These are phyloP conservation scores for Penicillium sp. DNA, from an alignment of 2,329 filamentous ascomycete genomes.

Conservation along the genomic window DNA sequence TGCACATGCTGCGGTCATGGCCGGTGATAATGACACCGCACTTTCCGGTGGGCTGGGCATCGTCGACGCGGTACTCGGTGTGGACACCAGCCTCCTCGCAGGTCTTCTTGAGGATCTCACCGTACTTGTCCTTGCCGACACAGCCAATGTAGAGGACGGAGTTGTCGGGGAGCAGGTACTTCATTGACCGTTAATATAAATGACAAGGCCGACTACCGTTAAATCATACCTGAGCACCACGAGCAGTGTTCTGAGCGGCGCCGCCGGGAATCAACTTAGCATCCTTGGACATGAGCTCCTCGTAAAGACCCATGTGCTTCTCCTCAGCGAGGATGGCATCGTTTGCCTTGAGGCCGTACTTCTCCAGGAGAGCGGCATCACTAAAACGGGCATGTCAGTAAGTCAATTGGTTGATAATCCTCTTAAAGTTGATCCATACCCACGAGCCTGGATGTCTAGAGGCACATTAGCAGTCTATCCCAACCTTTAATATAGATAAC, in stretches of 20 bases:
- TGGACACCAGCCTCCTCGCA: constrained; percentile 82
- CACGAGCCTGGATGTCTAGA: constrained; percentile 79
- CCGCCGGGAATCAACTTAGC: constrained; percentile 94
- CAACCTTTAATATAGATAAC: not conserved
- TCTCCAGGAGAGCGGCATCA: constrained; percentile 76
- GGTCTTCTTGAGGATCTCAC: constrained; percentile 78
- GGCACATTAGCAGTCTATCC: constrained; percentile 18
- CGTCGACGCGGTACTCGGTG: constrained; percentile 91
- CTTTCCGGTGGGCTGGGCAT: constrained; percentile 76
- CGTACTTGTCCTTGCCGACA: constrained; percentile 93
- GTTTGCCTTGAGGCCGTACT: constrained; percentile 92
- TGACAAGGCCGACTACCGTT: not conserved
- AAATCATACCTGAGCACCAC: constrained; percentile 67
- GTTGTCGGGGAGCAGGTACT: constrained; percentile 86
- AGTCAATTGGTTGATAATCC: constrained; percentile 4
- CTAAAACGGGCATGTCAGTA: constrained; percentile 42
- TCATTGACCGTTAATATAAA: constrained; percentile 11
- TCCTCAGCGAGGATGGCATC: constrained; percentile 95
- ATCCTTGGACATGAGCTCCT: constrained; percentile 86
- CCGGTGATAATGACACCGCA: constrained; percentile 97
- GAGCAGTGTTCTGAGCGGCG: constrained; percentile 94
- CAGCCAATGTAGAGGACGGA: constrained; percentile 91
- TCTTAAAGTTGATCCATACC: constrained; percentile 42
- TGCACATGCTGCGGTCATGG: constrained; percentile 90
- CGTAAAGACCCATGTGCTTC: constrained; percentile 83